Evolutionary conservation across 306 rosid genomes (phyloP).

Genomic region (Calophaca sinica): DNA sequence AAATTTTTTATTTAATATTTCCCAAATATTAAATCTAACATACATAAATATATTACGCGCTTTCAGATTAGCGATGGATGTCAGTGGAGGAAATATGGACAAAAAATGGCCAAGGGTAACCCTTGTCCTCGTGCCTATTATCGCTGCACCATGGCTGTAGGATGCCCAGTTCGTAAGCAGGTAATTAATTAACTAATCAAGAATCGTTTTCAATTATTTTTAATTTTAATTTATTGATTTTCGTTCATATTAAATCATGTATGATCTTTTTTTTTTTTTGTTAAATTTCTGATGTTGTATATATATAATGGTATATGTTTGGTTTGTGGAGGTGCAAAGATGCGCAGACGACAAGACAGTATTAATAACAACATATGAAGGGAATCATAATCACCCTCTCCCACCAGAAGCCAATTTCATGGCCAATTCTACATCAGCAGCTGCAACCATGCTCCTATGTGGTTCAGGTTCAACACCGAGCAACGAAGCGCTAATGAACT

Average conservation of each 20-base stretch:
- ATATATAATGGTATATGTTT: too few relatives aligned
- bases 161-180: constrained; percentile 73
- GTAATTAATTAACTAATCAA: constrained; percentile 17
- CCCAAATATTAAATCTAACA: too few relatives aligned
- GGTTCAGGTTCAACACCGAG: constrained; percentile 46
- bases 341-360: constrained; percentile 61
- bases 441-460: constrained; percentile 58
- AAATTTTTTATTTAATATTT: neutral
- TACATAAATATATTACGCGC: neutral
- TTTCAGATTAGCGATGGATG: constrained; percentile 72
- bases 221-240: too few relatives aligned
- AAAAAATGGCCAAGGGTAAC: constrained; percentile 73
- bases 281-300: too few relatives aligned
- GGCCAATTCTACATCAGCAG: constrained; percentile 64
- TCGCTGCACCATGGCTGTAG: constrained; percentile 74
- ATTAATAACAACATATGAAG: constrained; percentile 71
- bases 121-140: constrained; percentile 83
- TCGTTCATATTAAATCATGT: too few relatives aligned
- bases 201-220: too few relatives aligned
- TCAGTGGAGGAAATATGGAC: constrained; percentile 86
- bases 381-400: constrained; percentile 70
- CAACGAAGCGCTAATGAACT: neutral
- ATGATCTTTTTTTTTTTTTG: too few relatives aligned
- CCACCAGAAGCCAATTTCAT: constrained; percentile 62
- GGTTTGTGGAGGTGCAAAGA: constrained; percentile 62